Conservation (phyloP, 495 filamentous ascomycete species). For the Penicillium mononematosum region DNA sequence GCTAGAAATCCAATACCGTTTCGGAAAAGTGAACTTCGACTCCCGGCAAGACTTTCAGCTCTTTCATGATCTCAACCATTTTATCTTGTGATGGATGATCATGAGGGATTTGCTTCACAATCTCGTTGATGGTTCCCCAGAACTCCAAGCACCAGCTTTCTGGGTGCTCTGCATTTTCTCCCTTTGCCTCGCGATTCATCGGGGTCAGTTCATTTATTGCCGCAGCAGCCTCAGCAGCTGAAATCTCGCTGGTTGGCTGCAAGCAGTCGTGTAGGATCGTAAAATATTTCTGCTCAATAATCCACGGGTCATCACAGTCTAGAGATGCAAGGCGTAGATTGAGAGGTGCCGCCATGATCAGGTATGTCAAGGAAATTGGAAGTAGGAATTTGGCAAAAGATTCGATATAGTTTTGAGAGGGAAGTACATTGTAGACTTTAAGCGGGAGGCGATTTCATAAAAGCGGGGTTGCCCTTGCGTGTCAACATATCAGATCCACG, state of each 20-base stretch:
- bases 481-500: no score
- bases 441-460: no score
- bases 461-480: no score
- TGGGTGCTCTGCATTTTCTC: background rate
- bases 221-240: background rate
- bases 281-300: conserved; percentile 8
- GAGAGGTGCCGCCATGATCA: conserved; percentile 1
- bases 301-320: conserved; percentile 4
- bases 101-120: conserved; percentile 8
- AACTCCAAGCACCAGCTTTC: conserved; percentile 9
- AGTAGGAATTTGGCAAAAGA: no score
- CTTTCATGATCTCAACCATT: conserved; percentile 3
- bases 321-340: conserved; percentile 2
- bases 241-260: conserved; percentile 4
- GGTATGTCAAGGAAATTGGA: no score
- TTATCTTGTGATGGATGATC: conserved; percentile 9
- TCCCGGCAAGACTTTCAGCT: background rate
- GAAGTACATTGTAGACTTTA: no score
- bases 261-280: conserved; percentile 2
- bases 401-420: no score
- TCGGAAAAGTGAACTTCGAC: background rate
- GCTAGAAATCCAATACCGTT: background rate
- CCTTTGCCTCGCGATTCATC: background rate
- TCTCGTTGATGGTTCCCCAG: background rate
- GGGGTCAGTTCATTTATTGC: conserved; percentile 4